Percentiles rank a stretch among this genome's conserved stretches.
Conservation (phyloP, 345 rosid species). For the Arabidopsis suecica region DNA sequence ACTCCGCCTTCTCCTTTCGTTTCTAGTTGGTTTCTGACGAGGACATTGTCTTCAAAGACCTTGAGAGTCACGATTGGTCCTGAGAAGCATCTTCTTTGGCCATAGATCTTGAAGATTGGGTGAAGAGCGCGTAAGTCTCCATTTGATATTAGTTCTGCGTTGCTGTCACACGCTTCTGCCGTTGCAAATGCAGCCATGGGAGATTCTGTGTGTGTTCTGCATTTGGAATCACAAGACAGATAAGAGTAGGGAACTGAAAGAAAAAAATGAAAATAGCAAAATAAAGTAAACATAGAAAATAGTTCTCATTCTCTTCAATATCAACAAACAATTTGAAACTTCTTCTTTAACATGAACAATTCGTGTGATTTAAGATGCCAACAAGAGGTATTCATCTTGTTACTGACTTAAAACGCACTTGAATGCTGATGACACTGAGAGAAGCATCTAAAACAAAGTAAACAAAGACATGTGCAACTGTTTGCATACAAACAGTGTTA, state of each 20-base stretch:
- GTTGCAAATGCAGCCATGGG: conserved; percentile 70
- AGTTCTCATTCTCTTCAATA: not conserved
- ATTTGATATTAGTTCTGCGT: conserved; percentile 56
- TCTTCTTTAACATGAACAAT: not conserved
- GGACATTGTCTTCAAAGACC: conserved; percentile 87
- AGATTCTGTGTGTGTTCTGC: conserved; percentile 25
- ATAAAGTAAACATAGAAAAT: conserved; percentile 1
- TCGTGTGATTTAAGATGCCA: not conserved
- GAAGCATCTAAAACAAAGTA: too few relatives aligned
- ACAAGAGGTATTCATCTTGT: conserved; percentile 2
- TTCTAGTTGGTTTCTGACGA: conserved; percentile 74
- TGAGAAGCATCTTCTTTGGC: conserved; percentile 66
- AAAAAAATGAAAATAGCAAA: not conserved
- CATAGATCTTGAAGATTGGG: conserved; percentile 76
- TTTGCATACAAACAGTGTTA: not conserved
- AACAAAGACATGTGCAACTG: not conserved
- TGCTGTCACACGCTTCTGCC: conserved; percentile 86
- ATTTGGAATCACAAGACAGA: not conserved
- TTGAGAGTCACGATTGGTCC: conserved; percentile 81
- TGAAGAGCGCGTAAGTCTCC: conserved; percentile 75
- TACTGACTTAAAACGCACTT: not conserved
- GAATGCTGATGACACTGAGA: not conserved
- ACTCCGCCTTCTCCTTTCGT: conserved; percentile 82
- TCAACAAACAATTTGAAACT: not conserved
- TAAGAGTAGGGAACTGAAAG: not conserved